phyloP scores from a whole-genome alignment of 2,329 filamentous ascomycete species.

The Sporothrix dimorphospora region DNA sequence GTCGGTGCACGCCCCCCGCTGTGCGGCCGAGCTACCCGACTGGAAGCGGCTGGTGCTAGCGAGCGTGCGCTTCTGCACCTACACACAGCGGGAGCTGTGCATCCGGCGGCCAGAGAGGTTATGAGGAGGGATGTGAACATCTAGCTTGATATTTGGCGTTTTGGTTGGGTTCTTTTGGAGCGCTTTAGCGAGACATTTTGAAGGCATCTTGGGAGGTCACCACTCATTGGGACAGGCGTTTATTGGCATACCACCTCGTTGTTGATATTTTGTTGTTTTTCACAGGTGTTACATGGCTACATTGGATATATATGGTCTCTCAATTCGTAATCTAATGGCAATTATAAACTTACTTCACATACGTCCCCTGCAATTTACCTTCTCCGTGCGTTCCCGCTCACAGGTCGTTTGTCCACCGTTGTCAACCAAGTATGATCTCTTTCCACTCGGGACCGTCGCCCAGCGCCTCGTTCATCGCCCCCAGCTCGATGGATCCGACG shows the following conservation, averaged over 20 bases:
- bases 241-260: not conserved
- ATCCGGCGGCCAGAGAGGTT: slow-evolving; percentile 30
- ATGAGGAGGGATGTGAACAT: not conserved
- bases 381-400: no score
- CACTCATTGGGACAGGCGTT: not conserved
- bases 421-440: not conserved
- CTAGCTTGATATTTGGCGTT: not conserved
- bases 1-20: slow-evolving; percentile 46
- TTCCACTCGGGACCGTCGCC: not conserved
- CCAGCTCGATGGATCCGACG: not conserved
- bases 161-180: not conserved
- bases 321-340: not conserved
- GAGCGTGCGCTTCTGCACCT: slow-evolving; percentile 31
- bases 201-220: not conserved
- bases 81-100: slow-evolving; percentile 14
- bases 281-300: not conserved
- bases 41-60: slow-evolving; percentile 39
- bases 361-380: no score
- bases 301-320: not conserved
- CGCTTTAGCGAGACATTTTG: not conserved
- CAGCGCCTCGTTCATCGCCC: not conserved
- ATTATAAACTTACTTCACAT: no score
- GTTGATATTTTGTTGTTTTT: not conserved
- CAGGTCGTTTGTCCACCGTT: no score
- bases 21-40: slow-evolving; percentile 43